Base-by-base conservation (phyloP, 2,329 filamentous ascomycete species). In the Cryphonectria radicalis region DNA sequence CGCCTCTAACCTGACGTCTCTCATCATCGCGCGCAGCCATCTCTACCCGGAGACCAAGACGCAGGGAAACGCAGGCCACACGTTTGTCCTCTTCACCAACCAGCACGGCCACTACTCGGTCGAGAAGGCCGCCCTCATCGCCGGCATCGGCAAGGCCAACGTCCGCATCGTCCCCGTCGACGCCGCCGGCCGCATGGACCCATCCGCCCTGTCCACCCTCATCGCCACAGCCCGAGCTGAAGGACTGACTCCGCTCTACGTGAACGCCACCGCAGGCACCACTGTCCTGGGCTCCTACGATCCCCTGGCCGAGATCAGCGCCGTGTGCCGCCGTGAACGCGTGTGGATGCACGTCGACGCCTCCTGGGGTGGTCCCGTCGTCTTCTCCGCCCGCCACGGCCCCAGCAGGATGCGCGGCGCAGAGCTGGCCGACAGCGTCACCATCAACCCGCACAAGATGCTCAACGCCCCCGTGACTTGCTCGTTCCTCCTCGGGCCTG, bases 361-460 rank as follows among this genome's bases (percentile, higher is more conserved):
- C 46, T 93, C 90, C 66, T 98, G 95, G 95, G 96, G 96, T 74
- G 95, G 94, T 0, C 88, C 91, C 0, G 93, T 93, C 72, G 86
- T 93, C 74, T 98, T 98, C 82, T 92, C 90, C 0, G 77, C 85
- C n/a, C 82, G 82, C 70, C 91, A 92, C 60, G 84, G 83, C 63
- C 46, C 46, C 22, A 77, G 79, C 73, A 76, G 82, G 68, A 83
- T 98, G 13, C 80, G 83, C 0, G 95, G 95, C 19, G 84, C 88
- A 2, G 86, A 94, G 62, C 86, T 91, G 57, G 96, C 95, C 13
- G 88, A 98, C 81, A 93, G 90, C 19, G 84, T 98, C 55, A 93
- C 94, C 1, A 88, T 97, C 69, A 98, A 97, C 81, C 95, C 96
- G 70, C 96, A 99, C 83, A 98, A 98, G 83, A 98, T 98, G 96